Percentiles rank a stretch among this genome's conserved stretches.
phyloP scores from a whole-genome alignment of 176 grass and related monocot species.

The Musa acuminata region DNA sequence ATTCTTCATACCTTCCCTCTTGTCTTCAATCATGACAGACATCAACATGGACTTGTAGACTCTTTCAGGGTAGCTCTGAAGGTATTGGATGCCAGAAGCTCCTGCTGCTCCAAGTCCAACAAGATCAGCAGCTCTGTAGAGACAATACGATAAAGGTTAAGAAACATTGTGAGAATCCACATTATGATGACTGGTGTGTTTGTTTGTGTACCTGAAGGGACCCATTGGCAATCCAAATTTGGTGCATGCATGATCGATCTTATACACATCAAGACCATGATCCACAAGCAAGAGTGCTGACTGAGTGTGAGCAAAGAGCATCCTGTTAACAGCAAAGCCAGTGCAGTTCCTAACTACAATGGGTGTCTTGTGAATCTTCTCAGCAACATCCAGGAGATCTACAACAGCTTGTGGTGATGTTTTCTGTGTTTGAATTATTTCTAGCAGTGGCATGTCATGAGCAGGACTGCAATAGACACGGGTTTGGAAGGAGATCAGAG shows the following conservation, averaged over 20 bases:
- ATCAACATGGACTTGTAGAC: slow-evolving; percentile 84
- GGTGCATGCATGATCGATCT: slow-evolving; percentile 66
- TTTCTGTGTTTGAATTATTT: slow-evolving; percentile 67
- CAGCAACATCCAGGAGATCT: slow-evolving; percentile 74
- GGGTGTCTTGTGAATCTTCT: slow-evolving; percentile 85
- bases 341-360: slow-evolving; percentile 89
- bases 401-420: slow-evolving; percentile 79
- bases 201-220: slow-evolving; percentile 64
- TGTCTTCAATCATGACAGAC: slow-evolving; percentile 78
- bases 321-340: slow-evolving; percentile 87
- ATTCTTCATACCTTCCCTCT: slow-evolving; percentile 45
- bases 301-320: slow-evolving; percentile 95
- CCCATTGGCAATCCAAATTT: slow-evolving; percentile 99
- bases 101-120: slow-evolving; percentile 81
- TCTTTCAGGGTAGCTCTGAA: slow-evolving; percentile 74
- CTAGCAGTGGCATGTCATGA: slow-evolving; percentile 84
- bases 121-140: slow-evolving; percentile 66
- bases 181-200: not conserved
- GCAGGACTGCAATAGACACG: slow-evolving; percentile 54
- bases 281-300: slow-evolving; percentile 78
- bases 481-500: slow-evolving; percentile 1
- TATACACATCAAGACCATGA: slow-evolving; percentile 79
- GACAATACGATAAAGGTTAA: slow-evolving; percentile 9
- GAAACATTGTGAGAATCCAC: not conserved
- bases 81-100: slow-evolving; percentile 76